Percentiles rank a stretch among this genome's conserved stretches.
Evolutionary conservation across 2,329 filamentous ascomycete genomes (phyloP).

Genomic region (Neofusicoccum sp.): DNA sequence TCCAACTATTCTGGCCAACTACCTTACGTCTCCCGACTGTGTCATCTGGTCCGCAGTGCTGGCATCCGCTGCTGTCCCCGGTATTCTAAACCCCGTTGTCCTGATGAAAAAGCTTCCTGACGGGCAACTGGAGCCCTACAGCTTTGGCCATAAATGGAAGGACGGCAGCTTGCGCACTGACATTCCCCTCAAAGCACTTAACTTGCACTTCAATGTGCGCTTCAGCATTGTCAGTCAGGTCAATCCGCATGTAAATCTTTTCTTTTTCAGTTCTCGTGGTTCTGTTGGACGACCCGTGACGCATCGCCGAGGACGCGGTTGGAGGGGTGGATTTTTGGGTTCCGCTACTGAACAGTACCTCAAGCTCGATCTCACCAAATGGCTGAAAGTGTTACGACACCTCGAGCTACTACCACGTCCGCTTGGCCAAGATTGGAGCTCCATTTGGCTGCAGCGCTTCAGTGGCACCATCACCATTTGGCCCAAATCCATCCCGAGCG

Average conservation of each 20-base stretch:
- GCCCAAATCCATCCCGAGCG: conserved; percentile 77
- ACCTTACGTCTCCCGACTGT: conserved; percentile 91
- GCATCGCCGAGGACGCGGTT: conserved; percentile 22
- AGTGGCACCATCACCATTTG: conserved; percentile 94
- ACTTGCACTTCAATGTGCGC: conserved; percentile 97
- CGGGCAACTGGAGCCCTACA: conserved; percentile 82
- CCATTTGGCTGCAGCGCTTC: conserved; percentile 95
- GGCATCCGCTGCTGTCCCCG: conserved; percentile 92
- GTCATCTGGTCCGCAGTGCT: conserved; percentile 98
- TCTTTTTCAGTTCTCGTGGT: conserved; percentile 96
- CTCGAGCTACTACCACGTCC: conserved; percentile 89
- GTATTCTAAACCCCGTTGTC: conserved; percentile 92
- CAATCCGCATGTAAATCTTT: conserved; percentile 97
- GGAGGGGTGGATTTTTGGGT: conserved; percentile 62
- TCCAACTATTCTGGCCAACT: conserved; percentile 89
- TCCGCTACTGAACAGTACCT: conserved; percentile 92
- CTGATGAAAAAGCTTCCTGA: conserved; percentile 83
- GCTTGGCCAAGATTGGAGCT: conserved; percentile 92
- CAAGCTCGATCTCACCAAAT: conserved; percentile 96
- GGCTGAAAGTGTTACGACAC: conserved; percentile 92
- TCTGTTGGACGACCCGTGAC: conserved; percentile 77
- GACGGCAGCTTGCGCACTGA: conserved; percentile 93
- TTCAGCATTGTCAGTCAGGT: conserved; percentile 89
- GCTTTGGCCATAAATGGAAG: conserved; percentile 99
- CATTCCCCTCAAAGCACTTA: conserved; percentile 90